Conservation (phyloP, 2,329 filamentous ascomycete genomes). For the Pseudogymnoascus sp. region DNA sequence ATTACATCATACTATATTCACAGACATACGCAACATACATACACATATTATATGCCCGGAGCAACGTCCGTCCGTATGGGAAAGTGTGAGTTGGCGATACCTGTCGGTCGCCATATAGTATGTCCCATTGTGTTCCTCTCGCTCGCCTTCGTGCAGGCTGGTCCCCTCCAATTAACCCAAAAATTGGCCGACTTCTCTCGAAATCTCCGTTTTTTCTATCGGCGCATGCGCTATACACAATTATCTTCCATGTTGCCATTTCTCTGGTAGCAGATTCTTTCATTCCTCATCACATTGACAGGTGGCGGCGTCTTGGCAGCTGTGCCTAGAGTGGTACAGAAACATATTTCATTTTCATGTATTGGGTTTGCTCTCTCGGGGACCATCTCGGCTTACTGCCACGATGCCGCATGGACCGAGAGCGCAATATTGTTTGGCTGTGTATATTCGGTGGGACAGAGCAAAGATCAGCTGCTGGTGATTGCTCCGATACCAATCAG, state of each 20-base stretch:
- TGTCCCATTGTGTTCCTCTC: not conserved
- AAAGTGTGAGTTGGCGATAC: not conserved
- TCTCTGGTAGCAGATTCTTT: not conserved
- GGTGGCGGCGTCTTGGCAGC: not conserved
- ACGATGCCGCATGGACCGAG: not conserved
- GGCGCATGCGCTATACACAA: not conserved
- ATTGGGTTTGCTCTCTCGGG: not conserved
- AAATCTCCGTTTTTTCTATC: not conserved
- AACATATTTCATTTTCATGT: not conserved
- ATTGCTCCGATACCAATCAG: not conserved
- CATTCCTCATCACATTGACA: not conserved
- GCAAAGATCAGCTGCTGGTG: not conserved
- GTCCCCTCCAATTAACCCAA: not conserved
- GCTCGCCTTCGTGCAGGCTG: slow-evolving; percentile 3
- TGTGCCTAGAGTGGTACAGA: not conserved
- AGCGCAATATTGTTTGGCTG: not conserved
- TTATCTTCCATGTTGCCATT: not conserved
- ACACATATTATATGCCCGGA: not conserved
- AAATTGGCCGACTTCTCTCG: not conserved
- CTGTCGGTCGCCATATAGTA: not conserved
- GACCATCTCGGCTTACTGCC: not conserved
- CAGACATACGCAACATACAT: not conserved
- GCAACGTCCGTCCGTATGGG: not conserved
- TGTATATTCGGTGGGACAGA: slow-evolving; percentile 1
- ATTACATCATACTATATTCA: not conserved